Evolutionary conservation across 2,329 filamentous ascomycete genomes (phyloP), one percentile per base, ranked within the genome.

Genomic region (Ploettnerulaceae sp.): DNA sequence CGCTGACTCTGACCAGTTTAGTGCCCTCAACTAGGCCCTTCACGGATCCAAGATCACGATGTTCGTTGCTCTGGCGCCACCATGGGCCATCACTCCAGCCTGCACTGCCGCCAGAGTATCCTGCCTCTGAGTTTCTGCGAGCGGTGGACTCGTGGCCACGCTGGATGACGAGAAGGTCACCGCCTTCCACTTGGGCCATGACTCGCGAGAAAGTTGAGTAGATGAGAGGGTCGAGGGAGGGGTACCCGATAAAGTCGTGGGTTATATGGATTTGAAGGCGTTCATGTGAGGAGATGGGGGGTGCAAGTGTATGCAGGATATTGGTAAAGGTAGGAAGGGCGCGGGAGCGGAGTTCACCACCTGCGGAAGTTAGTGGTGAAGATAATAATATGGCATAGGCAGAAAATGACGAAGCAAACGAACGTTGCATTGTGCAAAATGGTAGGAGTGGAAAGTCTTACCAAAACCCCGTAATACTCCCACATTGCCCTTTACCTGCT

Each of bases 131-230:
- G 32, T 76, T 76, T 33, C 82, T 79, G 35, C 82, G 82, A 22
- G 80, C 81, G 36, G 82, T 79, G 38, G 83, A 87, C 68, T 97
- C 93, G 51, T 89, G 86, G 15, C 93, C 93, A 28, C 90, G 86
- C 69, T 98, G 93, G 51, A 97, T 82, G 45, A 98, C 93, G 44
- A 97, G 76, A 14, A 98, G 75, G 61, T 97, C 93, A 45, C 93
- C 93, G 55, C 93, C 93, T 69, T 98, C 93, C 35, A 98, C 93
- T 70, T 98, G 93, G n/a, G 89, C 80, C 93, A 98, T 98, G 61
- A 98, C 90, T 43, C 89, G 84, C 45, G 86, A 86, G 71, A 98
- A 98, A 54, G 93, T 89, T 48, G 79, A 78, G 69, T 97, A 89
- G 59, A 97, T 88, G 45, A 96, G 77, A 14, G 91, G 89, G 64